Percentiles rank a stretch among this genome's conserved stretches.
Evolutionary conservation across 2,329 filamentous ascomycete genomes (phyloP).

Genomic region (Gnomoniopsis smithogilvyi): DNA sequence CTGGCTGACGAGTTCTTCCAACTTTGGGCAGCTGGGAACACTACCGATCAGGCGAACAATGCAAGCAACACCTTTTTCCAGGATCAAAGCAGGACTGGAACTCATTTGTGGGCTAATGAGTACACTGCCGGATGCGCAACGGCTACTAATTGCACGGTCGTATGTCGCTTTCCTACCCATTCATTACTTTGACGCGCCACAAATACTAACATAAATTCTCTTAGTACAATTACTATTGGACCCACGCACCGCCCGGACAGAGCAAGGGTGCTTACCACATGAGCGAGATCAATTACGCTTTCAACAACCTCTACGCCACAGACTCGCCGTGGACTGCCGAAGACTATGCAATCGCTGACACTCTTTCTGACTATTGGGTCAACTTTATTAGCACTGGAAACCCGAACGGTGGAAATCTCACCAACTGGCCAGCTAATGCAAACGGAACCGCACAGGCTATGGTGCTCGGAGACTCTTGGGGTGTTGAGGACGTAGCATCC

Average conservation of each 20-base stretch:
- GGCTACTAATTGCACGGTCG: neutral
- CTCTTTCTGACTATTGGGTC: constrained; percentile 20
- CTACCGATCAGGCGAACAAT: constrained; percentile 20
- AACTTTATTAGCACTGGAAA: constrained; percentile 15
- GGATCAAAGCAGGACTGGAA: constrained; percentile 24
- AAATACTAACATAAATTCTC: too few species aligned
- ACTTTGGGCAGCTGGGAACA: constrained; percentile 23
- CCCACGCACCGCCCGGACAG: constrained; percentile 25
- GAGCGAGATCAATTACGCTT: constrained; percentile 28
- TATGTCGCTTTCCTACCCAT: too few species aligned
- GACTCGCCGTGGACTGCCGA: neutral
- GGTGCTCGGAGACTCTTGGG: constrained; percentile 12
- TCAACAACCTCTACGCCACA: constrained; percentile 30
- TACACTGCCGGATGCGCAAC: constrained; percentile 24
- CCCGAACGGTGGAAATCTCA: constrained; percentile 18
- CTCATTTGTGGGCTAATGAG: constrained; percentile 24
- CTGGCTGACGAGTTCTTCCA: constrained; percentile 20
- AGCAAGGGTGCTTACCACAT: constrained; percentile 27
- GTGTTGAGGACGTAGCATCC: neutral
- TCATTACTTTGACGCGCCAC: too few species aligned
- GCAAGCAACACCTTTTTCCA: constrained; percentile 24
- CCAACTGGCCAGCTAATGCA: constrained; percentile 14
- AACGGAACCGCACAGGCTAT: constrained; percentile 6
- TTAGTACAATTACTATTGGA: constrained; percentile 29
- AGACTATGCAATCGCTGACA: constrained; percentile 26